A percentile compares a stretch with the other conserved stretches of the same genome.
Evolutionary conservation across 2,329 filamentous ascomycete genomes (phyloP).

Genomic region (Lachnellula occidentalis): DNA sequence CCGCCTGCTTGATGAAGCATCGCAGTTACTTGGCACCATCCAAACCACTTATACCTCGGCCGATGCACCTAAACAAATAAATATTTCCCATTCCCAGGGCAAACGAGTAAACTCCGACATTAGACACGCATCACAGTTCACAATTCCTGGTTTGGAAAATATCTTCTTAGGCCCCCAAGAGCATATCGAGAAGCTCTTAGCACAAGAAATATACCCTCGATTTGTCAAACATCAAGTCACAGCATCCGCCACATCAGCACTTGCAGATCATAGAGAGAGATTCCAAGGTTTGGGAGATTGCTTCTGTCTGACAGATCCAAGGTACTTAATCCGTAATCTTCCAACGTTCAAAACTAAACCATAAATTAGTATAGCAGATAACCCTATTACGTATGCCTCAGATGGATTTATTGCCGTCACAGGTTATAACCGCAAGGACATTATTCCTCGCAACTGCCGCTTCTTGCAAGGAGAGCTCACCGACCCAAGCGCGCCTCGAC

Average conservation of each 20-base stretch:
- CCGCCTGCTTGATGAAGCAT: conserved; percentile 39
- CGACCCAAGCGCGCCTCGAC: conserved; percentile 36
- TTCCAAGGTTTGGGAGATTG: conserved; percentile 53
- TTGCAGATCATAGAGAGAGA: conserved; percentile 36
- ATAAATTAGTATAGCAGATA: conserved; percentile 36
- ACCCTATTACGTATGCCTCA: conserved; percentile 44
- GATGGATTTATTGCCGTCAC: conserved; percentile 49
- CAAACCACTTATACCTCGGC: conserved; percentile 38
- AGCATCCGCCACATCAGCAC: conserved; percentile 39
- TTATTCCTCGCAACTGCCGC: conserved; percentile 44
- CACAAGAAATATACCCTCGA: conserved; percentile 43
- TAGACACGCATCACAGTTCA: conserved; percentile 21
- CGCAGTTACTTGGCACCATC: conserved; percentile 40
- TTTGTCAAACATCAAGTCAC: conserved; percentile 50
- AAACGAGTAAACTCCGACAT: conserved; percentile 19
- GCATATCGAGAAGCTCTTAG: conserved; percentile 40
- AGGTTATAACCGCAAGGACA: conserved; percentile 42
- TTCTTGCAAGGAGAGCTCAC: conserved; percentile 46
- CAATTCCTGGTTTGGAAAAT: conserved; percentile 26
- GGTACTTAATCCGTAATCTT: conserved; percentile 12
- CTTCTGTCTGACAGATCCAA: conserved; percentile 52
- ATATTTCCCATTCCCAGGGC: conserved; percentile 17
- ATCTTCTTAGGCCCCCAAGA: conserved; percentile 37
- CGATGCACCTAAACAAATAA: conserved; percentile 28
- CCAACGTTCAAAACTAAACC: background rate